Evolutionary conservation across 352 stramenopile genomes (phyloP), one percentile per base, ranked within the genome.

Genomic region (Phytophthora melonis): DNA sequence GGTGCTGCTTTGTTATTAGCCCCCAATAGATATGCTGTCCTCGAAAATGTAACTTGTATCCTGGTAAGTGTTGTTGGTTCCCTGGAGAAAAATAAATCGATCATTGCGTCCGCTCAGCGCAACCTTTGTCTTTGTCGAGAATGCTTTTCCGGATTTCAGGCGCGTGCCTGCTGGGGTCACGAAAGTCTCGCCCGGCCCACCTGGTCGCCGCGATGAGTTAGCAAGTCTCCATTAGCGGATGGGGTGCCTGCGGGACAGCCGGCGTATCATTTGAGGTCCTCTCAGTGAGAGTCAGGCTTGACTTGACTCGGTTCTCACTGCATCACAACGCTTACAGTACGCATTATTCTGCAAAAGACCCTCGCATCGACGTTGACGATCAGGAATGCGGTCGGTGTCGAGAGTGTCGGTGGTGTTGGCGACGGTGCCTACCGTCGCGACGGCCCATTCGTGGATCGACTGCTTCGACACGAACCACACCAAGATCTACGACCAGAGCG

Each of bases 361-460:
- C 30, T 34, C 30, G 30, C 30, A 34, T 34, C 30, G 30, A 34
- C 6, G 30, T 34, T 34, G 30, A 34, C 30, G 30, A 4, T 34
- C 30, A 34, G 5, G 30, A 34, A n/a, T 34, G 30, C 30, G 30
- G 19, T 89, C 66, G 74, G 87, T 43, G 69, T 89, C 6, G 78
- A 85, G 61, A 68, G 56, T 74, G 14, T 74, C 49, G 8, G n/a
- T 56, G 25, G 43, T 70, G 11, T 63, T 60, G 9, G 53, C 50
- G 52, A 23, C 52, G 49, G 57, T 66, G 56, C 66, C 45, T 55
- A 8, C 73, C 16, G 36, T 79, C 49, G 58, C 71, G 3, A 70
- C 56, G 34, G 49, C 80, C n/a, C 87, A 94, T 70, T 80, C 85
- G 14, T 93, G 87, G 84, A 86, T 92, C 56, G 83, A 90, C 64